Percentiles rank a stretch among this genome's conserved stretches.
Evolutionary conservation across 2,329 filamentous ascomycete genomes (phyloP).

Genomic region (Orbilia ellipsospora): DNA sequence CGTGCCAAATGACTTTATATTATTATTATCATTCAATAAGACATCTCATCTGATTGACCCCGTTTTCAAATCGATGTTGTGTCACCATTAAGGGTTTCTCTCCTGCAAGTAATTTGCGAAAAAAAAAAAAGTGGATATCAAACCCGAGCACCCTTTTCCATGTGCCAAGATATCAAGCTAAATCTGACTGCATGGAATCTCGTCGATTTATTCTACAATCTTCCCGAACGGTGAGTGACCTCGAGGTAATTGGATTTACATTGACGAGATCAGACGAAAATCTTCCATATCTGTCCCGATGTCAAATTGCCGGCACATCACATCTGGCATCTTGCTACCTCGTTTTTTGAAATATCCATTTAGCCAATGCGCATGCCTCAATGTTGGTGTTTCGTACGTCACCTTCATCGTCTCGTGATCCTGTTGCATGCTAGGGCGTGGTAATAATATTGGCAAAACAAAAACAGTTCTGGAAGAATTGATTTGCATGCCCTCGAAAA

Average conservation of each 20-base stretch:
- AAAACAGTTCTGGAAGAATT: slow-evolving; percentile 2
- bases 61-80: slow-evolving; percentile 34
- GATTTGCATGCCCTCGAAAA: slow-evolving; percentile 1
- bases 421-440: background rate
- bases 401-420: slow-evolving; percentile 27
- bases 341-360: too few species aligned
- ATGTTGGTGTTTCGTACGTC: slow-evolving; percentile 1
- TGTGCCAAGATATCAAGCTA: slow-evolving; percentile 19
- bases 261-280: slow-evolving; percentile 33
- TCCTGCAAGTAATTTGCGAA: slow-evolving; percentile 29
- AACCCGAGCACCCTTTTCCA: background rate
- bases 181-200: slow-evolving; percentile 24
- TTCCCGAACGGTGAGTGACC: background rate
- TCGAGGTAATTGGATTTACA: background rate
- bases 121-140: background rate
- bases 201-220: slow-evolving; percentile 4
- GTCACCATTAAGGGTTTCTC: slow-evolving; percentile 15
- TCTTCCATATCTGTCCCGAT: background rate
- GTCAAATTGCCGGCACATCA: slow-evolving; percentile 10
- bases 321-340: background rate
- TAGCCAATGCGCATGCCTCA: too few species aligned
- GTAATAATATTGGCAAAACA: background rate
- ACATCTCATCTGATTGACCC: background rate
- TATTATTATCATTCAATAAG: slow-evolving; percentile 22
- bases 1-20: slow-evolving; percentile 26